phyloP scores from a whole-genome alignment of 176 grass and related monocot species.

The Tillandsia leiboldiana region DNA sequence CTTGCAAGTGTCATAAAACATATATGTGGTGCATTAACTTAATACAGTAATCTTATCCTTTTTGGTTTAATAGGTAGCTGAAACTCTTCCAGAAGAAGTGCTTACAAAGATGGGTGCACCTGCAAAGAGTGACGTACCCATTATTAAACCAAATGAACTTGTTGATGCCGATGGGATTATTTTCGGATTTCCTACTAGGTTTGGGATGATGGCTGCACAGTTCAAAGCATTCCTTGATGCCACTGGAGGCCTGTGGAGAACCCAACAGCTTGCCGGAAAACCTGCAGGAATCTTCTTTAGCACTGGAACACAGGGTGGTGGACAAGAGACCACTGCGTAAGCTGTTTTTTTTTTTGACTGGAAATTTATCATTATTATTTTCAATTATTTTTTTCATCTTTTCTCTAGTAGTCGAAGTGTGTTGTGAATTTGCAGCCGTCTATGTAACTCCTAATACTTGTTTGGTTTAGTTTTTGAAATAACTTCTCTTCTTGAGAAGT shows the following conservation, averaged over 20 bases:
- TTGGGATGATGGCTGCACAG: conserved; percentile 2
- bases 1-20: too few relatives aligned
- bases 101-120: conserved; percentile 62
- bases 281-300: conserved; percentile 1
- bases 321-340: conserved; percentile 3
- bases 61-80: conserved; percentile 27
- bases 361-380: neutral
- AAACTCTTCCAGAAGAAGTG: conserved; percentile 40
- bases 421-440: too few relatives aligned
- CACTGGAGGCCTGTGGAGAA: conserved; percentile 1
- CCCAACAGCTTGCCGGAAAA: neutral
- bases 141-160: neutral
- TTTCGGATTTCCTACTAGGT: conserved; percentile 1
- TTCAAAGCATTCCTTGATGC: conserved; percentile 8
- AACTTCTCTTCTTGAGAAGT: too few relatives aligned
- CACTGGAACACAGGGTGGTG: neutral
- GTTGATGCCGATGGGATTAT: neutral
- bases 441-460: too few relatives aligned
- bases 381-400: neutral
- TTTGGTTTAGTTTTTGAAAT: too few relatives aligned
- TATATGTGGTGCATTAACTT: neutral
- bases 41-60: neutral
- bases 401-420: too few relatives aligned
- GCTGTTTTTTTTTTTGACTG: neutral
- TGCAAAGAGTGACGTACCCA: conserved; percentile 29